Base-by-base conservation (phyloP, 23 red algal species). In the Gracilariopsis chorda region DNA sequence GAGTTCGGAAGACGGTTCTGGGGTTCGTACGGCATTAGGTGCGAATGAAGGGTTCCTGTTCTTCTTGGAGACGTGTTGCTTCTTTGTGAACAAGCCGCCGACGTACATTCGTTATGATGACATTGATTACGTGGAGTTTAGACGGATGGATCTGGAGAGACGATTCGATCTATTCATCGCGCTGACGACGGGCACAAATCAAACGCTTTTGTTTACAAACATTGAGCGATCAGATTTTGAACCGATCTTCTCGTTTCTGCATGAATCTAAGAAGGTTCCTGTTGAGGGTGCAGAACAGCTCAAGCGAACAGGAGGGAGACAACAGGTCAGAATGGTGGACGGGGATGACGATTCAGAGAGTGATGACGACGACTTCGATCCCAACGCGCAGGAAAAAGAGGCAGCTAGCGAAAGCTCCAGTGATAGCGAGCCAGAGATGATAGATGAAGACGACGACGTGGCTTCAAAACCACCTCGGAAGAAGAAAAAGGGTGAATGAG, bases 31-130 rank as follows among this genome's bases (percentile, higher is more conserved):
- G 2, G 93, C 97, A 29, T 49, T 99, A 16, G 97, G 97, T 9
- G 93, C 97, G 13, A 95, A 96, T 71, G 97, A 99, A 70, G 97
- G 96, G 32, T 99, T 94, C 74, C 55, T 99, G 76, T 99, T 95
- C 57, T 95, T 95, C 83, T 81, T 99, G 39, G 97, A 99, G 70
- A 88, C 88, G 36, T 96, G 93, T 53, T 94, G 94, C 71, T 95
- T 99, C 74, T 99, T 99, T 90, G 90, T 99, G 29, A 99, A 99
- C 92, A 99, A 99, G 78, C 97, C 97, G 7, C 97, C 97, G 19
- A 94, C 97, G 11, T 96, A 94, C 58, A 88, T 96, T 42, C 90
- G 97, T n/a, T 99, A 93, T 82, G 97, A 99, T 52, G 97, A 99
- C 48, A 94, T 99, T 36, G 93, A 99, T 27, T 83, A 87, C 40